Evolutionary conservation across 2,329 filamentous ascomycete genomes (phyloP).

Genomic region (Claviceps quebecensis): DNA sequence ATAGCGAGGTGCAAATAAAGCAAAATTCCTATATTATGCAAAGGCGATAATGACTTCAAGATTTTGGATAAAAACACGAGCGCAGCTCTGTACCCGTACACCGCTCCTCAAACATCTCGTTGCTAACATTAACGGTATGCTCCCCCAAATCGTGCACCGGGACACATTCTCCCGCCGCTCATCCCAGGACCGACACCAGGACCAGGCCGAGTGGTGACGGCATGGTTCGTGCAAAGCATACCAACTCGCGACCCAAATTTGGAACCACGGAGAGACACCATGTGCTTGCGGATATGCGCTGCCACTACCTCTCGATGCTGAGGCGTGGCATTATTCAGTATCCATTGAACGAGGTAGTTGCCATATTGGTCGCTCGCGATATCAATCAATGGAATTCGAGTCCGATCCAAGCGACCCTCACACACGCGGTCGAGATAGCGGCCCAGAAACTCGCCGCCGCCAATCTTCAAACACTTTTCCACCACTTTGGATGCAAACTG

Average conservation of each 20-base stretch:
- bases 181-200: conserved; percentile 61
- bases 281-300: conserved; percentile 92
- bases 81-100: not conserved
- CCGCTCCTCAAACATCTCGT: not conserved
- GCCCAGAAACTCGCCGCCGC: conserved; percentile 75
- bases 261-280: conserved; percentile 95
- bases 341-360: conserved; percentile 96
- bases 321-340: conserved; percentile 72
- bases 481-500: conserved; percentile 99
- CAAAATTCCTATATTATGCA: conserved; percentile 10
- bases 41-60: conserved; percentile 8
- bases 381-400: conserved; percentile 92
- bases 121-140: conserved; percentile 39
- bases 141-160: conserved; percentile 42
- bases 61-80: conserved; percentile 4
- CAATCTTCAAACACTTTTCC: conserved; percentile 97
- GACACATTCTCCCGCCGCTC: conserved; percentile 36
- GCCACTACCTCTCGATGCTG: conserved; percentile 91
- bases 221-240: conserved; percentile 97
- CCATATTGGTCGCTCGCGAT: conserved; percentile 98
- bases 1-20: conserved; percentile 5
- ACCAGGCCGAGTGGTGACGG: conserved; percentile 74
- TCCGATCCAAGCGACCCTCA: conserved; percentile 77
- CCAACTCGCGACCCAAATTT: conserved; percentile 97
- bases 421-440: conserved; percentile 91